Evolutionary conservation across 345 rosid species (phyloP).

Genomic region (Syzygium grande): DNA sequence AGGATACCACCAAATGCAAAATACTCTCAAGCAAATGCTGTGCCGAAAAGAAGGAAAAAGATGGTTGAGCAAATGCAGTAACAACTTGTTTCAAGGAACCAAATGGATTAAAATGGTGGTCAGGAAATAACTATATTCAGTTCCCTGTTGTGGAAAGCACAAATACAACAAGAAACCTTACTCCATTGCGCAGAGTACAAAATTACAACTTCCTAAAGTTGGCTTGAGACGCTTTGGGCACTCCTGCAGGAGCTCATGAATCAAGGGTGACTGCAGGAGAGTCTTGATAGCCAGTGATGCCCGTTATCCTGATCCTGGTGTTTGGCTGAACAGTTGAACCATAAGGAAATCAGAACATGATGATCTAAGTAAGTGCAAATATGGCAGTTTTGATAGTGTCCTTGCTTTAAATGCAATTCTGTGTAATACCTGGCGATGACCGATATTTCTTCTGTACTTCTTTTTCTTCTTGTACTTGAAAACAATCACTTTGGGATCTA

Average conservation of each 20-base stretch:
- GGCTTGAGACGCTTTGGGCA: background rate
- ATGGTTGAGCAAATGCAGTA: background rate
- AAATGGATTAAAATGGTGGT: background rate
- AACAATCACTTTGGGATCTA: slow-evolving; percentile 69
- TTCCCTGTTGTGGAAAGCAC: background rate
- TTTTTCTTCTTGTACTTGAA: slow-evolving; percentile 96
- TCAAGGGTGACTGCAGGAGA: slow-evolving; percentile 51
- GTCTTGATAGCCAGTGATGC: slow-evolving; percentile 79
- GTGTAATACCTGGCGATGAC: slow-evolving; percentile 80
- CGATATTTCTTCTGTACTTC: slow-evolving; percentile 90
- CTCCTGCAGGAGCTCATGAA: slow-evolving; percentile 5
- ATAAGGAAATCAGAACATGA: background rate
- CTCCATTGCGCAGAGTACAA: background rate
- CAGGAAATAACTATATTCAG: background rate
- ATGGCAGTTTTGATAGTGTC: background rate
- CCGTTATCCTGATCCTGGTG: slow-evolving; percentile 73
- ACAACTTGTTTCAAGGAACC: background rate
- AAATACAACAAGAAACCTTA: background rate
- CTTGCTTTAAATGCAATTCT: background rate
- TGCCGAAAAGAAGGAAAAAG: background rate
- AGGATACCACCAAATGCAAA: background rate
- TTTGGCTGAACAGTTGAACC: slow-evolving; percentile 56
- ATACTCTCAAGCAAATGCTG: background rate
- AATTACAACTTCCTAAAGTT: background rate
- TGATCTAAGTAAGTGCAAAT: background rate